Conservation (phyloP, 2,329 filamentous ascomycete species). For the Plectosphaerella sp. region DNA sequence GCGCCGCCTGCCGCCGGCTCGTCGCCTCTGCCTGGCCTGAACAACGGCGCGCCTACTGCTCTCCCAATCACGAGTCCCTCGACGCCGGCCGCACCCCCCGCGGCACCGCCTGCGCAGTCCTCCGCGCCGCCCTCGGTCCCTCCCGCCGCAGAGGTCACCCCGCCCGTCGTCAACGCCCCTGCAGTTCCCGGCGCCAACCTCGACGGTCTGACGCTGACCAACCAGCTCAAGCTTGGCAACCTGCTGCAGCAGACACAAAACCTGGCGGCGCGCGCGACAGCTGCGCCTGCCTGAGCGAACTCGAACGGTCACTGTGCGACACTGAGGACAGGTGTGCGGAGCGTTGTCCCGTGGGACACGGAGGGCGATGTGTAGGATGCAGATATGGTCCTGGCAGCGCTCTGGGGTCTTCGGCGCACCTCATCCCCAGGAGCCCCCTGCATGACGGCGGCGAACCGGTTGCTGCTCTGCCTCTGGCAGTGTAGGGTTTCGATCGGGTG, state of each 20-base stretch:
- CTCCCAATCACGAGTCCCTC: constrained; percentile 4
- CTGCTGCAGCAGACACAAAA: constrained; percentile 18
- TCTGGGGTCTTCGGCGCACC: too few relatives aligned
- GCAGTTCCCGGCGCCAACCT: constrained; percentile 27
- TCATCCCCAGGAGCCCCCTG: too few relatives aligned
- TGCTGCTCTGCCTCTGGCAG: background rate
- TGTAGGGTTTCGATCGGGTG: background rate
- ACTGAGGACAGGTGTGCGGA: background rate
- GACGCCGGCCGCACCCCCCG: constrained; percentile 7
- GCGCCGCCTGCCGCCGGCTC: constrained; percentile 1
- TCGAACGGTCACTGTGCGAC: too few relatives aligned
- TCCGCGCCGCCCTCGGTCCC: constrained; percentile 6
- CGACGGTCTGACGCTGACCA: constrained; percentile 35
- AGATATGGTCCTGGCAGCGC: too few relatives aligned
- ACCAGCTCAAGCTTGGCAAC: constrained; percentile 38
- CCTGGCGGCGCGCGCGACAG: constrained; percentile 10
- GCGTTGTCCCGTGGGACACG: background rate
- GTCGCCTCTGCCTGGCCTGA: constrained; percentile 1
- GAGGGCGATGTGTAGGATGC: background rate
- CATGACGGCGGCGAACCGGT: background rate
- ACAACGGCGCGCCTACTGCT: constrained; percentile 1
- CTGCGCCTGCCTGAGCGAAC: background rate
- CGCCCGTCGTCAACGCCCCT: constrained; percentile 13
- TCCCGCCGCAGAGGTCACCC: constrained; percentile 5
- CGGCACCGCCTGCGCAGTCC: background rate